Percentiles rank a stretch among this genome's conserved stretches.
Conservation (phyloP, 2,329 filamentous ascomycete species). For the Trichoderma lentiforme region DNA sequence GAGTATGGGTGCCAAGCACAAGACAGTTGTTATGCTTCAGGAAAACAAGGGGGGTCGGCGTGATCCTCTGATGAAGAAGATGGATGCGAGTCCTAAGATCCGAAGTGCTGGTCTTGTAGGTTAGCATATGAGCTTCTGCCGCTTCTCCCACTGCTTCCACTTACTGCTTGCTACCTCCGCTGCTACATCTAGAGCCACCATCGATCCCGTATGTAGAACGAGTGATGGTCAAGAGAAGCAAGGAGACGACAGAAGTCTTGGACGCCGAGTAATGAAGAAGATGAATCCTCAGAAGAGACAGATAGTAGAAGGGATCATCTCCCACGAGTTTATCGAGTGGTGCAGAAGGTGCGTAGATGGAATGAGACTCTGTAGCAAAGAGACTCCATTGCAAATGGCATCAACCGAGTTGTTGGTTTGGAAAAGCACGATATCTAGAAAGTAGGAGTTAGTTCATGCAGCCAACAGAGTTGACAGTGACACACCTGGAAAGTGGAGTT, state of each 20-base stretch:
- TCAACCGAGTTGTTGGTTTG: neutral
- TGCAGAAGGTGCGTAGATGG: neutral
- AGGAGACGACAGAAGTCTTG: neutral
- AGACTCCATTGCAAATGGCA: neutral
- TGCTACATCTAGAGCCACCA: neutral
- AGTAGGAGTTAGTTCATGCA: neutral
- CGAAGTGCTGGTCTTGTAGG: neutral
- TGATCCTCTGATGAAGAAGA: neutral
- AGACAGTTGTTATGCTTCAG: neutral
- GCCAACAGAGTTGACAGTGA: neutral
- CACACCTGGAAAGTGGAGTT: neutral
- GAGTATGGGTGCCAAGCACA: neutral
- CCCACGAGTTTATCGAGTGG: neutral
- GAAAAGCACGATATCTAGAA: neutral
- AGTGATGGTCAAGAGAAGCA: neutral
- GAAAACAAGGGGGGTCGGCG: neutral
- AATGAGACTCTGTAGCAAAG: neutral
- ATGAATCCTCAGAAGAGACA: neutral
- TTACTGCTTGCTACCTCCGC: neutral
- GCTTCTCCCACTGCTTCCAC: neutral
- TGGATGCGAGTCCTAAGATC: neutral
- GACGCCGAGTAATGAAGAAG: neutral
- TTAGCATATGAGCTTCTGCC: neutral
- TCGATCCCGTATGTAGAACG: neutral
- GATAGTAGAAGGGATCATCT: neutral